Evolutionary conservation across 352 stramenopile species (phyloP).

Genomic region (Pythium vanterpoolii): DNA sequence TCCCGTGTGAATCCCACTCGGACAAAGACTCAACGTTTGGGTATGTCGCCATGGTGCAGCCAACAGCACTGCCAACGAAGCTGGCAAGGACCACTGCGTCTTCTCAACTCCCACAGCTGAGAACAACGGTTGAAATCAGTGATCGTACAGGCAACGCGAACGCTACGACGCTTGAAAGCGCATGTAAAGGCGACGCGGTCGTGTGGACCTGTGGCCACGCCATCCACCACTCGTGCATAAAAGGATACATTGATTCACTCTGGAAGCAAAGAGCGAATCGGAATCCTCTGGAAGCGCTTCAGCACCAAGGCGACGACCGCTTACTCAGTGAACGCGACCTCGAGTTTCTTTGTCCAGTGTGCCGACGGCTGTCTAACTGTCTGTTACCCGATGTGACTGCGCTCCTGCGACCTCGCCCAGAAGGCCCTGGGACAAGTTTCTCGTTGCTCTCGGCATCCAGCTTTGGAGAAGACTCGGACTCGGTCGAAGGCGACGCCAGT

Average conservation of each 20-base stretch:
- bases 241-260: slow-evolving; percentile 64
- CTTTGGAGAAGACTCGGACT: slow-evolving; percentile 13
- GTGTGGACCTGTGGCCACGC: slow-evolving; percentile 73
- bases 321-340: slow-evolving; percentile 62
- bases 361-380: slow-evolving; percentile 71
- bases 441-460: slow-evolving; percentile 4
- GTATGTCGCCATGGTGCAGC: slow-evolving; percentile 66
- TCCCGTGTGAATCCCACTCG: slow-evolving; percentile 42
- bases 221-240: slow-evolving; percentile 67
- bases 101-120: slow-evolving; percentile 2
- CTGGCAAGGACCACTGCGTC: slow-evolving; percentile 14
- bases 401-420: neutral
- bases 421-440: slow-evolving; percentile 14
- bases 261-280: slow-evolving; percentile 54
- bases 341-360: slow-evolving; percentile 81
- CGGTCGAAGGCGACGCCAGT: neutral
- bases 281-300: slow-evolving; percentile 34
- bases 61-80: slow-evolving; percentile 46
- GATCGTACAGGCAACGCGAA: slow-evolving; percentile 4
- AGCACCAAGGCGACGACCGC: slow-evolving; percentile 46
- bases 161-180: neutral
- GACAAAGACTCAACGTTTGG: slow-evolving; percentile 51
- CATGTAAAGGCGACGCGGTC: slow-evolving; percentile 28
- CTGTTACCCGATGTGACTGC: slow-evolving; percentile 41
- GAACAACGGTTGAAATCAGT: slow-evolving; percentile 6